Evolutionary conservation across 345 rosid species (phyloP), one percentile per base, ranked within the genome.

Genomic region (Heritiera littoralis): DNA sequence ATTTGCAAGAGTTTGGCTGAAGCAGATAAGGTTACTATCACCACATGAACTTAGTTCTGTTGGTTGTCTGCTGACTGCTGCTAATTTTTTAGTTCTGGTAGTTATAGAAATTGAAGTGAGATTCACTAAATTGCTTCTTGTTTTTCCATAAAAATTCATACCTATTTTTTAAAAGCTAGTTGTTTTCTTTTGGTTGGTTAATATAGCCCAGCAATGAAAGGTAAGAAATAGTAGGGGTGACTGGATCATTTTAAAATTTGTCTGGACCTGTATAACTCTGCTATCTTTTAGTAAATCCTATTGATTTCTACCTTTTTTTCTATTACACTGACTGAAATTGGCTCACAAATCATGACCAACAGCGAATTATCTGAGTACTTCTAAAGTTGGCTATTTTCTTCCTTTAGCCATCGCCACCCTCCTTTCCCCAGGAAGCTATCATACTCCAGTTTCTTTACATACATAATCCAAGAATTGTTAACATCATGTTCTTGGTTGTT

Each of bases 1-100:
- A 90, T 94, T 86, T 92, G 92, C 92, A 91, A 86, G 83, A 81
- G 87, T 70, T 82, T 94, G 81, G 98, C 80, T 80, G 88, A 84
- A 82, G 90, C 97, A 74, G 98, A 92, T 81, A 96, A 92, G 98
- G 99, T 92, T 55, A 80, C 69, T 66, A 72, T 70, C 77, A 67
- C 43, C 46, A 17, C 30, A 48, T 52, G 38, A 73, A 56, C 35
- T 32, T 63, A 15, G 46, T 58, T 48, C 10, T 67, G 30, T 70
- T 70, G 74, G 58, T 49, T 49, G 55, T 70, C 58, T 49, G 14
- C 74, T 49, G 55, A 48, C 58, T 49, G 14, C 74, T 70, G 58
- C 58, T 23, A 70, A 28, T 48, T 70, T 49, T 10, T 70, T 48
- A 28, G 58, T 49, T 70, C 48, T 48, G 74, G 58, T 48, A 13